phyloP scores from a whole-genome alignment of 225 moss, liverwort and hornwort genomes.

The Physcomitrellopsis africana region DNA sequence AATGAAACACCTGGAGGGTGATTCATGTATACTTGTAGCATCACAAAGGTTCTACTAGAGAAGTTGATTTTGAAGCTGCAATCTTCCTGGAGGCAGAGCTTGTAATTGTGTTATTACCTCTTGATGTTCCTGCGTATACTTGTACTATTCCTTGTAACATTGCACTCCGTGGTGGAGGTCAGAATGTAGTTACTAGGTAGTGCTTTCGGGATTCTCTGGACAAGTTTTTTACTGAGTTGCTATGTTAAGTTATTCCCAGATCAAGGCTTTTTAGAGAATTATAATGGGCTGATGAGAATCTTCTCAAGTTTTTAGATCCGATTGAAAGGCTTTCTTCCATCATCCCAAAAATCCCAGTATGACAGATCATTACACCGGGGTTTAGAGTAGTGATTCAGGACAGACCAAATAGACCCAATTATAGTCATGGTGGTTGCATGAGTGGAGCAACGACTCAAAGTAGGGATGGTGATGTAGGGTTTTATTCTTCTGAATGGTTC shows the following conservation, averaged over 20 bases:
- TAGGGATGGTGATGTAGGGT: too few species aligned
- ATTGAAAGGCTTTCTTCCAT: constrained; percentile 7
- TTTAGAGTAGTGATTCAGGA: not conserved
- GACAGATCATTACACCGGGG: not conserved
- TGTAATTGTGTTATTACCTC: too few species aligned
- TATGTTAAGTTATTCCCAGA: not conserved
- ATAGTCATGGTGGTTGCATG: constrained; percentile 11
- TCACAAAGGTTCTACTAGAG: too few species aligned
- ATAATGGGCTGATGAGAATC: not conserved
- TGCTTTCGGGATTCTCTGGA: not conserved
- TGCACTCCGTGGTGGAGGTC: too few species aligned
- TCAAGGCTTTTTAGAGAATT: not conserved
- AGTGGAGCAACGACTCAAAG: constrained; percentile 16
- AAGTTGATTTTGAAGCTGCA: too few species aligned
- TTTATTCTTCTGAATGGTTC: too few species aligned
- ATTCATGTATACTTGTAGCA: too few species aligned
- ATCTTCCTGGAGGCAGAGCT: too few species aligned
- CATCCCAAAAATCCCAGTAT: not conserved
- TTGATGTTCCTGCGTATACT: too few species aligned
- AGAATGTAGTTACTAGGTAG: not conserved
- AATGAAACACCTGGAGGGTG: too few species aligned
- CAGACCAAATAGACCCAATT: not conserved
- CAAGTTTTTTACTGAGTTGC: not conserved
- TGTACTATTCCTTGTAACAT: too few species aligned
- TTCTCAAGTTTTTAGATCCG: not conserved